Conservation (phyloP, 2,329 filamentous ascomycete species). For the Venturia effusa region DNA sequence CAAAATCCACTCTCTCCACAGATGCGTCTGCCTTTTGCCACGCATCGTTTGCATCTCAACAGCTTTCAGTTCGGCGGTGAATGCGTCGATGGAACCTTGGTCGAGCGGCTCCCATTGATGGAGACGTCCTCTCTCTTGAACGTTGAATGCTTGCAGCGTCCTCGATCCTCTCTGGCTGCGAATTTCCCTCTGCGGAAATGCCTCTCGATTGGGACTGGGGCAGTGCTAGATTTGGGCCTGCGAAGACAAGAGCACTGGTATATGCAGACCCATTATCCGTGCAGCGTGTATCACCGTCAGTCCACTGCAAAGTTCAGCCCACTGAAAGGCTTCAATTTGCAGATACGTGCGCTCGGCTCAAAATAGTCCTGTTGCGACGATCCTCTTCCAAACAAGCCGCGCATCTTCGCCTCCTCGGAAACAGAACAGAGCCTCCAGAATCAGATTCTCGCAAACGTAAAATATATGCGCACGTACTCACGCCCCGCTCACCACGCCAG, state of each 20-base stretch:
- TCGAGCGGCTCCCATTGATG: background rate
- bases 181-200: background rate
- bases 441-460: background rate
- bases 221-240: background rate
- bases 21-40: background rate
- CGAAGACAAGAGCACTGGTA: background rate
- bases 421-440: background rate
- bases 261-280: background rate
- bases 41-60: background rate
- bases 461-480: background rate
- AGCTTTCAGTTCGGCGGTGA: background rate
- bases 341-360: background rate
- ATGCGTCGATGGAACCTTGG: background rate
- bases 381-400: background rate
- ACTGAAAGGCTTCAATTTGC: background rate
- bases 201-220: background rate
- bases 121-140: background rate
- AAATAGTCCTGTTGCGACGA: background rate
- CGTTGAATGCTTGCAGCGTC: background rate
- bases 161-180: background rate
- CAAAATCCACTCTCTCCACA: background rate
- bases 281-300: slow-evolving; percentile 4
- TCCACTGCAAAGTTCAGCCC: background rate
- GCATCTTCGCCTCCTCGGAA: background rate
- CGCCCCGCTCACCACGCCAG: background rate